Evolutionary conservation across 495 filamentous ascomycete species (phyloP).

Genomic region (Daldinia decipiens): DNA sequence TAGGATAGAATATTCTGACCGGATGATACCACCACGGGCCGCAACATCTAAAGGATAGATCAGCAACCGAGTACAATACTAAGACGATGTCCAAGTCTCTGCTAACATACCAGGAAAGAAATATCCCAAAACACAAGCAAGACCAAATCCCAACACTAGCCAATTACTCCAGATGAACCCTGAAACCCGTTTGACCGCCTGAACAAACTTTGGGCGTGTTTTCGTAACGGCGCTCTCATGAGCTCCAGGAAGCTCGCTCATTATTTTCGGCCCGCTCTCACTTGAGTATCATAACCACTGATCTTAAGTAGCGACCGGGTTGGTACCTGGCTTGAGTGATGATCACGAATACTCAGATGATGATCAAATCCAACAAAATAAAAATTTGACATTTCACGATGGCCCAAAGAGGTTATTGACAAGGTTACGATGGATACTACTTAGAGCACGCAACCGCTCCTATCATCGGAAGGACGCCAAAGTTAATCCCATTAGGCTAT

Average conservation of each 20-base stretch:
- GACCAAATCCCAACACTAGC: constrained; percentile 65
- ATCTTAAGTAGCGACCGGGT: constrained; percentile 1
- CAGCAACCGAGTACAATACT: constrained; percentile 7
- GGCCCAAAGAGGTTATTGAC: constrained; percentile 6
- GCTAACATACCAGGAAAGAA: constrained; percentile 57
- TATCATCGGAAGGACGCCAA: constrained; percentile 18
- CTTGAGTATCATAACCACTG: constrained; percentile 7
- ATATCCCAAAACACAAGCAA: constrained; percentile 62
- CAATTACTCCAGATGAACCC: constrained; percentile 63
- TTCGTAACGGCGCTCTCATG: constrained; percentile 28
- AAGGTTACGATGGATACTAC: constrained; percentile 25
- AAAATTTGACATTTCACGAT: constrained; percentile 7
- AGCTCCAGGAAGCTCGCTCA: constrained; percentile 14
- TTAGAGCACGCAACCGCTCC: constrained; percentile 17
- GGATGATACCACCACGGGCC: constrained; percentile 63
- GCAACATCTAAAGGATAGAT: constrained; percentile 54
- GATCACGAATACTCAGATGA: constrained; percentile 3
- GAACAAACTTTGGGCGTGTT: constrained; percentile 30
- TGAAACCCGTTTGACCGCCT: constrained; percentile 31
- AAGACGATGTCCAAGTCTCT: neutral
- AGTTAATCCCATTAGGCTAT: constrained; percentile 35
- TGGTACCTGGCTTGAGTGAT: neutral
- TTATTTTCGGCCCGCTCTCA: constrained; percentile 9
- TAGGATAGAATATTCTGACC: constrained; percentile 63
- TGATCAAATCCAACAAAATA: constrained; percentile 3